A percentile compares a stretch with the other conserved stretches of the same genome.
These are phyloP conservation scores for Ustilago crameri DNA, from an alignment of 1,284 basidiomycete genomes.

Conservation along the genomic window DNA sequence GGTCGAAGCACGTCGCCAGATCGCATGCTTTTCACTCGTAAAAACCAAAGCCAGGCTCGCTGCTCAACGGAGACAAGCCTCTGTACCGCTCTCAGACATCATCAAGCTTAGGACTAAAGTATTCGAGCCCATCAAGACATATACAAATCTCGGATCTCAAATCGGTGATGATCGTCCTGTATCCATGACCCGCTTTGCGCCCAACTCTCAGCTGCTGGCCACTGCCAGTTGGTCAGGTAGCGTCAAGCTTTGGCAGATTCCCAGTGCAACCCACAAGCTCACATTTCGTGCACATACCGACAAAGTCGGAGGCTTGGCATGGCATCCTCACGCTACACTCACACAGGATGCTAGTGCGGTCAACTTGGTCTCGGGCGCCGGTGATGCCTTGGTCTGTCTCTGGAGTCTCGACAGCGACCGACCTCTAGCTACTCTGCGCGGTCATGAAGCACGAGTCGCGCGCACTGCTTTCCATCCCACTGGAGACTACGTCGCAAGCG, in stretches of 20 bases:
- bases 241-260: conserved; percentile 94
- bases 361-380: conserved; percentile 91
- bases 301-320: conserved; percentile 92
- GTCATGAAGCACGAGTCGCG: conserved; percentile 89
- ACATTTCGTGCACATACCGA: conserved; percentile 79
- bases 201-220: conserved; percentile 85
- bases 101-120: conserved; percentile 90
- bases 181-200: conserved; percentile 92
- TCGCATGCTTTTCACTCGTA: conserved; percentile 91
- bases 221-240: conserved; percentile 96
- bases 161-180: conserved; percentile 96
- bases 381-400: conserved; percentile 83
- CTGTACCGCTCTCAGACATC: conserved; percentile 86
- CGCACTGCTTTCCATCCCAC: conserved; percentile 96
- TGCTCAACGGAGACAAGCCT: conserved; percentile 86
- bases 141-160: conserved; percentile 92
- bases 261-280: conserved; percentile 71
- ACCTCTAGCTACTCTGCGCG: conserved; percentile 83
- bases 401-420: conserved; percentile 83
- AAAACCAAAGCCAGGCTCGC: conserved; percentile 92
- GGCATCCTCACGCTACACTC: conserved; percentile 95
- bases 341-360: conserved; percentile 76
- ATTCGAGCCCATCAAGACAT: conserved; percentile 89
- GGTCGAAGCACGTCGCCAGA: conserved; percentile 80
- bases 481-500: conserved; percentile 89